Base-by-base conservation (phyloP, 129 eudicot species). In the Scalesia atractyloides region DNA sequence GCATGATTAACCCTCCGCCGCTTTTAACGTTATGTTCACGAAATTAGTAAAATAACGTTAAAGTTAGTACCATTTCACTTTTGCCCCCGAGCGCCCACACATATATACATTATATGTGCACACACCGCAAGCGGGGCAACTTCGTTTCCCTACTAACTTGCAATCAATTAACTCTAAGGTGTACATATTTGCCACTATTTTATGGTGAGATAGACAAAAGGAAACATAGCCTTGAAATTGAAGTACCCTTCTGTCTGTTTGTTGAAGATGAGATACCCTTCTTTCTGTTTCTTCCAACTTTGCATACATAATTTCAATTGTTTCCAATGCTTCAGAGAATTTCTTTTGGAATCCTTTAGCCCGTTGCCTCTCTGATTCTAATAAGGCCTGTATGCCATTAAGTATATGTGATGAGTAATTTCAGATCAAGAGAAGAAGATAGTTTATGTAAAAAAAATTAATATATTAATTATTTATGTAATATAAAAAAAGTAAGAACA, bases 221-320 rank as follows among this genome's bases (percentile, higher is more conserved):
- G 11, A 60, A 60, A 22, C 70, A 69, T 77, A 77, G 53, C 84
- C 88, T 83, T 89, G 98, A 81, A 87, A 85, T 66, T 83, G 90
- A 70, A 75, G 84, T 73, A 89, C 90, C 81, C 75, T 77, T 77
- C 81, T 59, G 37, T 77, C 81, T 49, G 76, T 19, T 61, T 69
- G 64, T 69, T 77, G 81, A 69, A 77, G 81, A 62, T 60, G 81
- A 69, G 60, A 64, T 77, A 69, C 71, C 24, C 37, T 37, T 77
- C 56, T 60, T 70, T 61, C 81, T 60, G 81, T 69, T 69, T 77
- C 81, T 60, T 77, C 81, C 76, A 77, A 60, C 33, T 77, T 77
- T 50, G 70, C 46, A 60, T 69, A 70, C 76, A 77, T 77, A 68
- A 5, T 39, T 77, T 69, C 76, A 12, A 77, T 61, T 48, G 70